Percentiles rank a stretch among this genome's conserved stretches.
Conservation (phyloP, 371 early-diverging fungal genomes). For the Zopfochytrium polystomum region DNA sequence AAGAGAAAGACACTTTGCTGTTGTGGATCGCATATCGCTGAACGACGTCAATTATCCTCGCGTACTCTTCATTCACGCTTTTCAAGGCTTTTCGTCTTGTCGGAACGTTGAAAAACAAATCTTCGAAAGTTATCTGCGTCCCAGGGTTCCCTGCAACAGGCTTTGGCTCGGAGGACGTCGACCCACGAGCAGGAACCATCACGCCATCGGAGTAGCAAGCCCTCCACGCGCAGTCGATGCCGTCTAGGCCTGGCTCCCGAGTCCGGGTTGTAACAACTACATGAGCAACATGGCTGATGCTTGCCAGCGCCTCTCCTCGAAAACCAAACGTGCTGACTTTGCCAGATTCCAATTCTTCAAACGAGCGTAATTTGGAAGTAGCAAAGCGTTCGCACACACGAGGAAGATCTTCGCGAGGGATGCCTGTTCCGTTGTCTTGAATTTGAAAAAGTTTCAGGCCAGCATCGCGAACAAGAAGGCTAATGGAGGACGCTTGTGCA, state of each 20-base stretch:
- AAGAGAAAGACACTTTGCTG: conserved; percentile 72
- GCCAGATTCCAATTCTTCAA: conserved; percentile 75
- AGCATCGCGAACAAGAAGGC: conserved; percentile 79
- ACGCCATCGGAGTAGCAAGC: conserved; percentile 83
- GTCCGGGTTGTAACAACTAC: conserved; percentile 87
- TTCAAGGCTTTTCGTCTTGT: conserved; percentile 78
- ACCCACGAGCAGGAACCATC: conserved; percentile 67
- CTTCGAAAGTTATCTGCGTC: conserved; percentile 81
- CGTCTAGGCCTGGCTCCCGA: conserved; percentile 54
- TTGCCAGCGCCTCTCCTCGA: conserved; percentile 98
- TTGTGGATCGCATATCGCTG: conserved; percentile 90
- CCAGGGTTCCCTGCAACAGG: conserved; percentile 92
- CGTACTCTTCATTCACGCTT: conserved; percentile 81
- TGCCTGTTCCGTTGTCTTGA: conserved; percentile 95
- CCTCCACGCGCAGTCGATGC: conserved; percentile 73
- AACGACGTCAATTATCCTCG: conserved; percentile 80
- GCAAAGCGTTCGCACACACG: conserved; percentile 61
- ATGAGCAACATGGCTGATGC: conserved; percentile 91
- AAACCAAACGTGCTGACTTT: conserved; percentile 93
- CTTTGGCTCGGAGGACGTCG: conserved; percentile 71
- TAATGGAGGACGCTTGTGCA: conserved; percentile 84
- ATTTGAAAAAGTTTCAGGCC: conserved; percentile 90
- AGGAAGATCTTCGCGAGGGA: conserved; percentile 54
- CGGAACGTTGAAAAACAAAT: conserved; percentile 88
- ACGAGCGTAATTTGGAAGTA: conserved; percentile 86